phyloP scores from a whole-genome alignment of 2,329 filamentous ascomycete species.

The Iodosphaeria phyllophila region DNA sequence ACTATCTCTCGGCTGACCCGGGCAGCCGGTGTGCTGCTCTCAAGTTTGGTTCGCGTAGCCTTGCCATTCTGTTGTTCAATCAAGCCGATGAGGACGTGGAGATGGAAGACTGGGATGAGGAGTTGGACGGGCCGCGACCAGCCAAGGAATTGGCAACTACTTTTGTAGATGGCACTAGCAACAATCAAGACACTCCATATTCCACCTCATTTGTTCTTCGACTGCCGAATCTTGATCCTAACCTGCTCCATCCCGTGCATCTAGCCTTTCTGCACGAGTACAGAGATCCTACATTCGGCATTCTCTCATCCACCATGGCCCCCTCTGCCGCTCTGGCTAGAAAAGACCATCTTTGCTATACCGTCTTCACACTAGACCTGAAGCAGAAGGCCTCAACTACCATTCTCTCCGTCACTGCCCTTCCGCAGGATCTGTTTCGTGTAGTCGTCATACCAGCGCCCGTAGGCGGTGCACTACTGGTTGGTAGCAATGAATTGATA shows the following conservation, averaged over 20 bases:
- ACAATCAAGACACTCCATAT: constrained; percentile 53
- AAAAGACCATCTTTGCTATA: constrained; percentile 75
- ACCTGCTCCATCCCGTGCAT: constrained; percentile 73
- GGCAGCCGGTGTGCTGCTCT: constrained; percentile 84
- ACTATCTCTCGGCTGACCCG: constrained; percentile 73
- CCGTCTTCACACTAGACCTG: constrained; percentile 86
- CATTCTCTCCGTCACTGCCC: constrained; percentile 65
- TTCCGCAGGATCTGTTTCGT: constrained; percentile 74
- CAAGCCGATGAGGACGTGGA: constrained; percentile 74
- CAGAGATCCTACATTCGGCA: constrained; percentile 90
- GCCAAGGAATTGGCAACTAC: constrained; percentile 24
- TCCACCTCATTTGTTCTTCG: constrained; percentile 83
- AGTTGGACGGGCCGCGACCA: constrained; percentile 50
- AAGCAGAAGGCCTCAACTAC: constrained; percentile 87
- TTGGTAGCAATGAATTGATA: constrained; percentile 80
- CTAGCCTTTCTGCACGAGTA: constrained; percentile 93
- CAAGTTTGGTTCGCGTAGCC: constrained; percentile 73
- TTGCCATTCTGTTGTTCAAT: constrained; percentile 87
- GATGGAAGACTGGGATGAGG: constrained; percentile 80
- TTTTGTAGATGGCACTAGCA: constrained; percentile 24
- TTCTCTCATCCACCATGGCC: constrained; percentile 60
- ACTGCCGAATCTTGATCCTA: constrained; percentile 72
- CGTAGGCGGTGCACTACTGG: constrained; percentile 70
- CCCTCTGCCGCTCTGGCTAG: constrained; percentile 64
- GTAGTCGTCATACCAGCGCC: constrained; percentile 71